Conservation (phyloP, 2,329 filamentous ascomycete genomes). For the Fusarium vanettenii region DNA sequence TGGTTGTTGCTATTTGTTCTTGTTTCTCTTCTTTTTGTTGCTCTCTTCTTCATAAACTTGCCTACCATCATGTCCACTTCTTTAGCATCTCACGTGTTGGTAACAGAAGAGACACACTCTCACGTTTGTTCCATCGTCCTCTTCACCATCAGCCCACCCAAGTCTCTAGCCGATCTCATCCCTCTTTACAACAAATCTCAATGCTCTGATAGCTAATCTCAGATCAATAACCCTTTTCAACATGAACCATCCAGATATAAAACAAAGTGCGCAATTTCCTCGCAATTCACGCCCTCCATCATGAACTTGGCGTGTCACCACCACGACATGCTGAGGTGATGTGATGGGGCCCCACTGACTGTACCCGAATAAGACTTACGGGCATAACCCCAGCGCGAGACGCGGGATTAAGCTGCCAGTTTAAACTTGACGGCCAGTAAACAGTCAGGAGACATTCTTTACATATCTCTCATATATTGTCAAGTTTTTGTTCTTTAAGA, state of each 20-base stretch:
- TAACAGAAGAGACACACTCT: not conserved
- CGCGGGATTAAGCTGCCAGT: slow-evolving; percentile 7
- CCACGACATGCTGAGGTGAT: slow-evolving; percentile 24
- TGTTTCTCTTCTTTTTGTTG: not conserved
- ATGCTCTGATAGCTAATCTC: not conserved
- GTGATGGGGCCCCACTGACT: slow-evolving; percentile 24
- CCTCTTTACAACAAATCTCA: not conserved
- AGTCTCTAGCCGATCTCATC: not conserved
- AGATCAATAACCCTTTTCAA: not conserved
- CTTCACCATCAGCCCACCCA: not conserved
- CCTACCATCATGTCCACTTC: not conserved
- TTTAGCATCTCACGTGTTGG: not conserved
- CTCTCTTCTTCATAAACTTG: not conserved
- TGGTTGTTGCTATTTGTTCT: not conserved
- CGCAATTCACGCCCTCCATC: not conserved
- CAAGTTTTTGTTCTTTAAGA: not conserved
- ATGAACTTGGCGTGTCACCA: not conserved
- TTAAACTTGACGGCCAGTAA: not conserved
- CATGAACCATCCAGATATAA: not conserved
- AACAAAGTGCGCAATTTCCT: not conserved
- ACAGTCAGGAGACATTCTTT: not conserved
- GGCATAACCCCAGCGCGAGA: not conserved
- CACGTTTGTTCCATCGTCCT: not conserved
- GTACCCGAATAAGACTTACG: not conserved
- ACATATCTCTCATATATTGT: not conserved